Evolutionary conservation across 805 yeast genomes (phyloP).

Genomic region (Isabelozyma pseudorhagii): DNA sequence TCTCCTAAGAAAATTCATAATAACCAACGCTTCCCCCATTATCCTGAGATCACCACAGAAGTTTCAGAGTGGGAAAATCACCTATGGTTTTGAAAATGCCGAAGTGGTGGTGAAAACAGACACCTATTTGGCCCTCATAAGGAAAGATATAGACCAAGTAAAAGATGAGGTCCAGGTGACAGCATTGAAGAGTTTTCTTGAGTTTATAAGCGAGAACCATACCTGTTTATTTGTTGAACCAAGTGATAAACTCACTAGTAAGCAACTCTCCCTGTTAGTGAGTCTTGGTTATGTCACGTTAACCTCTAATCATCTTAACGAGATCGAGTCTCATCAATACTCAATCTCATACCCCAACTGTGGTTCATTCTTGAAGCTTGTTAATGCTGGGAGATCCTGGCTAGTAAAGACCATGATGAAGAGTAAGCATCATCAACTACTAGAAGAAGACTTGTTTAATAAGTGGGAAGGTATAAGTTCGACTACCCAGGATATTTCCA

Average conservation of each 20-base stretch:
- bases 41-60: conserved; percentile 34
- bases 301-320: conserved; percentile 42
- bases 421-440: conserved; percentile 38
- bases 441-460: conserved; percentile 38
- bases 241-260: conserved; percentile 17
- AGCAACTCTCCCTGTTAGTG: conserved; percentile 30
- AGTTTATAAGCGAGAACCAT: conserved; percentile 20
- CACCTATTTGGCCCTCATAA: conserved; percentile 18
- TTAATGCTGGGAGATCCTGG: conserved; percentile 44
- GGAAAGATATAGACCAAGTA: conserved; percentile 5
- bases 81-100: conserved; percentile 43
- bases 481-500: conserved; percentile 14
- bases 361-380: conserved; percentile 45
- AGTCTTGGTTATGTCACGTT: conserved; percentile 43
- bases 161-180: conserved; percentile 7
- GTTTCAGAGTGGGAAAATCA: conserved; percentile 31
- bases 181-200: conserved; percentile 18
- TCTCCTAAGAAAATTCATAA: conserved; percentile 34
- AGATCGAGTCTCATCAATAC: conserved; percentile 37
- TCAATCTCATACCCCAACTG: conserved; percentile 47
- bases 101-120: conserved; percentile 31
- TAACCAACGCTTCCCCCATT: conserved; percentile 43
- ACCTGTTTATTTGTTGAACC: conserved; percentile 23
- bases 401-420: conserved; percentile 36
- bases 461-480: conserved; percentile 43